phyloP scores from a whole-genome alignment of 139 green algal genomes.

The Chlamydomonas schloesseri region DNA sequence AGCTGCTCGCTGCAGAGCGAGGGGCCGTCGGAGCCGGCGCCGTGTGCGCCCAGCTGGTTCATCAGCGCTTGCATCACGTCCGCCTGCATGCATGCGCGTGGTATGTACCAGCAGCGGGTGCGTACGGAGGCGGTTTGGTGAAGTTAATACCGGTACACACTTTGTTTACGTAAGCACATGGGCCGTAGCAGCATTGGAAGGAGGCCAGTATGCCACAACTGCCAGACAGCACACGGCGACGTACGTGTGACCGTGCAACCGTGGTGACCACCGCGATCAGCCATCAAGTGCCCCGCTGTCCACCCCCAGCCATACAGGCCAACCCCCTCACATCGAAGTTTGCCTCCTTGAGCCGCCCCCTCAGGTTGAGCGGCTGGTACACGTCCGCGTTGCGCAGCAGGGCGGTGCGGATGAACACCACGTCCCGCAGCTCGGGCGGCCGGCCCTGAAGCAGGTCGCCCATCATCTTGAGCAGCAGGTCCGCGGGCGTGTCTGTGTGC shows the following conservation, averaged over 20 bases:
- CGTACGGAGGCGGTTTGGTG: no score
- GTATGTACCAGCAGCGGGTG: no score
- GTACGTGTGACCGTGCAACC: no score
- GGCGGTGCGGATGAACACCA: conserved; percentile 26
- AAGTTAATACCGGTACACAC: no score
- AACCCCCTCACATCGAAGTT: conserved; percentile 24
- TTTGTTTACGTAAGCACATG: no score
- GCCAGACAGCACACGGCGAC: no score
- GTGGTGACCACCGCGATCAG: no score
- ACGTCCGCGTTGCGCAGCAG: conserved; percentile 35
- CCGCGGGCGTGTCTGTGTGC: conserved; percentile 17
- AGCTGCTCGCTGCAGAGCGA: background rate
- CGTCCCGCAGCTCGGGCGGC: background rate
- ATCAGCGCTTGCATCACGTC: conserved; percentile 20
- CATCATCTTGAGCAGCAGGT: conserved; percentile 29
- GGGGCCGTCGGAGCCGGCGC: no score
- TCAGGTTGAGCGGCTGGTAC: conserved; percentile 23
- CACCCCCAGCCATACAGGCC: no score
- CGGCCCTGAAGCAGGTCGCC: background rate
- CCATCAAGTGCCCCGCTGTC: no score
- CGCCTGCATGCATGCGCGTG: background rate
- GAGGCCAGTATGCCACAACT: no score
- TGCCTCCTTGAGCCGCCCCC: background rate
- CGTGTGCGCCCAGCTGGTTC: background rate
- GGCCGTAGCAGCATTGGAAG: no score